A percentile compares a stretch with the other conserved stretches of the same genome.
Evolutionary conservation across 2,329 filamentous ascomycete genomes (phyloP).

Genomic region (Rugonectria rugulosa): DNA sequence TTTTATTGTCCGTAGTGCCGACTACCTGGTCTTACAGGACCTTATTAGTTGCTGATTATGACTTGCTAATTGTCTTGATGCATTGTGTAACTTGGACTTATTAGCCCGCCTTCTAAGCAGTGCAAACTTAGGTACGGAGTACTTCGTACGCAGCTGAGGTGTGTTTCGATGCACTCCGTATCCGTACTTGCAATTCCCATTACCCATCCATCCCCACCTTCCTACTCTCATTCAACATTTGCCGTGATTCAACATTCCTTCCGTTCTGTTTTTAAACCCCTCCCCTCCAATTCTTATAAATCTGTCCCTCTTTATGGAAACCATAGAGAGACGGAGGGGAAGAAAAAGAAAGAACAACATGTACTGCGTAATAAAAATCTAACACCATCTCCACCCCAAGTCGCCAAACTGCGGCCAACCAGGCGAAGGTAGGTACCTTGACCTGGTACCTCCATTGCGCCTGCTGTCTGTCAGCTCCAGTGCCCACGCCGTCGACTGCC

Average conservation of each 20-base stretch:
- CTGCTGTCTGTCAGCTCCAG: constrained; percentile 10
- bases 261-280: constrained; percentile 5
- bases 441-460: not conserved
- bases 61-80: constrained; percentile 11
- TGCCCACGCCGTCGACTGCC: not conserved
- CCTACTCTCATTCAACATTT: not conserved
- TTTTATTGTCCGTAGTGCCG: not conserved
- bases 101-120: too few relatives aligned
- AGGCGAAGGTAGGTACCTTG: constrained; percentile 4
- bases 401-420: constrained; percentile 2
- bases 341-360: not conserved
- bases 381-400: not conserved
- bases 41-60: constrained; percentile 1
- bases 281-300: not conserved
- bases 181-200: constrained; percentile 2
- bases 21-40: not conserved
- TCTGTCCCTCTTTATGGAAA: not conserved
- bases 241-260: constrained; percentile 1
- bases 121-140: not conserved
- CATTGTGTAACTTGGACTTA: not conserved
- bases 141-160: not conserved
- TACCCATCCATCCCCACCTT: constrained; percentile 12
- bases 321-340: not conserved
- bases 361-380: not conserved
- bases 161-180: too few relatives aligned